Evolutionary conservation across 2,329 filamentous ascomycete genomes (phyloP).

Genomic region (Clarireedia paspali): DNA sequence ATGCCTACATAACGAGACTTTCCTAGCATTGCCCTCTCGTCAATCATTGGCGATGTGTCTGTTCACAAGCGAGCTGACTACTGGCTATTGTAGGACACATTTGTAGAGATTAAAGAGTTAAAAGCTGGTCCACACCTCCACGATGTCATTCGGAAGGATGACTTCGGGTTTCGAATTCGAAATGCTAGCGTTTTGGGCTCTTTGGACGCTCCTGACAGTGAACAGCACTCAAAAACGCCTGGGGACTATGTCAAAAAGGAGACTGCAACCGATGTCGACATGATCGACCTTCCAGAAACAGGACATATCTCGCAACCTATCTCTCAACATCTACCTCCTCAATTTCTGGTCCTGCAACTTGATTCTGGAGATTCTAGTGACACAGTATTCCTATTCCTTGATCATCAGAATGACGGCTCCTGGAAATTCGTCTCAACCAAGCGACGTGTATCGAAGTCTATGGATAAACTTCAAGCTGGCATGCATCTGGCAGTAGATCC

Average conservation of each 20-base stretch:
- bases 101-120: constrained; percentile 74
- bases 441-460: constrained; percentile 42
- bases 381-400: constrained; percentile 69
- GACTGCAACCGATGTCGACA: constrained; percentile 6
- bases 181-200: constrained; percentile 70
- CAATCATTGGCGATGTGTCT: too few relatives aligned
- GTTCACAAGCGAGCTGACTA: too few relatives aligned
- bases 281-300: constrained; percentile 1
- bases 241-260: constrained; percentile 31
- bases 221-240: constrained; percentile 13
- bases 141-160: constrained; percentile 66
- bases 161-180: constrained; percentile 73
- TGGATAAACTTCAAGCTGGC: constrained; percentile 46
- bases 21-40: too few relatives aligned
- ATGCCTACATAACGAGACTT: too few relatives aligned
- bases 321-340: constrained; percentile 53
- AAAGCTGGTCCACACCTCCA: constrained; percentile 60
- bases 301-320: background rate
- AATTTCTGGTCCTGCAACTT: constrained; percentile 71
- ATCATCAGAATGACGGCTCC: constrained; percentile 36
- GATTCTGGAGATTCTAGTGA: constrained; percentile 49
- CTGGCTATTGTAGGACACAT: constrained; percentile 51
- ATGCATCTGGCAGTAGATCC: constrained; percentile 72
- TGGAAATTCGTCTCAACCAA: constrained; percentile 43
- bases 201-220: constrained; percentile 31